Evolutionary conservation across 2,329 filamentous ascomycete species (phyloP).

Genomic region (Pyrenochaeta sp.): DNA sequence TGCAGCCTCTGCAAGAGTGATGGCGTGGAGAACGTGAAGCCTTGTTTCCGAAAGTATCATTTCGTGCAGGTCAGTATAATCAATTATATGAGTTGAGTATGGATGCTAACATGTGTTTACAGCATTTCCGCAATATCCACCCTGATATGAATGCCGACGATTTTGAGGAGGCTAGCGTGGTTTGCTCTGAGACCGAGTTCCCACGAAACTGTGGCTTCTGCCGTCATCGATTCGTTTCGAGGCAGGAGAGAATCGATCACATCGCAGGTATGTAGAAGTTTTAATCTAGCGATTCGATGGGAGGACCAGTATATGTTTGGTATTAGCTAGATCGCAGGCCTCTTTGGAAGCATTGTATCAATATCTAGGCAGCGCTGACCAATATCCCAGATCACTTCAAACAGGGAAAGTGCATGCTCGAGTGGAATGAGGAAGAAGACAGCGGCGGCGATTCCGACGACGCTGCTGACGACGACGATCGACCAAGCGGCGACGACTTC

Average conservation of each 20-base stretch:
- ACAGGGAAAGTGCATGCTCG: slow-evolving; percentile 48
- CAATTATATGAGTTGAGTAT: neutral
- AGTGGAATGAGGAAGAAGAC: slow-evolving; percentile 44
- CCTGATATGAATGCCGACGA: slow-evolving; percentile 39
- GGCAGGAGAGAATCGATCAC: slow-evolving; percentile 48
- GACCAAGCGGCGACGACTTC: slow-evolving; percentile 34
- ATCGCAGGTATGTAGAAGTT: too few relatives aligned
- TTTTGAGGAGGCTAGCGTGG: slow-evolving; percentile 40
- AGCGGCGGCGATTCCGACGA: slow-evolving; percentile 32
- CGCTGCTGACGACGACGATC: slow-evolving; percentile 34
- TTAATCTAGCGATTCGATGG: too few relatives aligned
- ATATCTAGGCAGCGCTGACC: too few relatives aligned
- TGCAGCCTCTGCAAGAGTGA: slow-evolving; percentile 42
- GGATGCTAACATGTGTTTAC: slow-evolving; percentile 2
- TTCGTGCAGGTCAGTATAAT: slow-evolving; percentile 35
- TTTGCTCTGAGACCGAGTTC: slow-evolving; percentile 44
- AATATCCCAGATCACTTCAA: slow-evolving; percentile 50
- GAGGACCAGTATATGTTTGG: too few relatives aligned
- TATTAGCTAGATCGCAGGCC: too few relatives aligned
- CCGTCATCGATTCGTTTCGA: slow-evolving; percentile 39
- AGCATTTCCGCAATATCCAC: slow-evolving; percentile 50
- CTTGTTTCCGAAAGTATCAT: slow-evolving; percentile 47
- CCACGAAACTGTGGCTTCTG: slow-evolving; percentile 48
- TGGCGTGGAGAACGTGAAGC: slow-evolving; percentile 44
- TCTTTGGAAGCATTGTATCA: too few relatives aligned